These are phyloP conservation scores for Gypsophila paniculata DNA, from an alignment of 179 eudicot genomes.

Conservation along the genomic window DNA sequence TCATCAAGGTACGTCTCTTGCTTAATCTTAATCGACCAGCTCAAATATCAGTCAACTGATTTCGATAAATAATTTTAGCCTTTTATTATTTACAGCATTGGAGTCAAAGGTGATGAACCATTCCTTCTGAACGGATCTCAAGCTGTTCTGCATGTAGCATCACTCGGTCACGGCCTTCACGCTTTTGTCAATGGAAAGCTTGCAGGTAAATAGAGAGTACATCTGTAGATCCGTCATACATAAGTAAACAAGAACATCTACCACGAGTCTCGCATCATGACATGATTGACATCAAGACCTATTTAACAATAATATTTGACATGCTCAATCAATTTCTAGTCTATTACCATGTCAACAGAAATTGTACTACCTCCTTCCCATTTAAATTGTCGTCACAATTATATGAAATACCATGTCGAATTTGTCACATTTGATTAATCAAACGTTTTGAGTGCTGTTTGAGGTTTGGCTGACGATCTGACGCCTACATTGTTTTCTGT, in stretches of 20 bases:
- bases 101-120: constrained; percentile 52
- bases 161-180: constrained; percentile 83
- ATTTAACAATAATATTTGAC: background rate
- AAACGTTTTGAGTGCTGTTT: too few relatives aligned
- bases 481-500: background rate
- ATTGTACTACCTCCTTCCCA: background rate
- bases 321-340: background rate
- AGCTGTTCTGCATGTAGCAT: constrained; percentile 64
- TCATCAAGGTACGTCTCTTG: constrained; percentile 52
- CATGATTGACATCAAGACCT: background rate
- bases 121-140: constrained; percentile 65
- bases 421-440: too few relatives aligned
- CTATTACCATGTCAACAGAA: background rate
- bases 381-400: background rate
- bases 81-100: constrained; percentile 39
- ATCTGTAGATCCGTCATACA: background rate
- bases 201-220: constrained; percentile 42
- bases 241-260: background rate
- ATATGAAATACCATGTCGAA: too few relatives aligned
- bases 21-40: too few relatives aligned
- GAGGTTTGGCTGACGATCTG: background rate
- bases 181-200: constrained; percentile 72
- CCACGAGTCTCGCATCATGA: too few relatives aligned
- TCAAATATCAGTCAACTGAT: background rate
- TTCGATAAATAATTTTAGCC: constrained; percentile 1